Conservation (phyloP, 257 asterid species). For the Paulownia fortunei region DNA sequence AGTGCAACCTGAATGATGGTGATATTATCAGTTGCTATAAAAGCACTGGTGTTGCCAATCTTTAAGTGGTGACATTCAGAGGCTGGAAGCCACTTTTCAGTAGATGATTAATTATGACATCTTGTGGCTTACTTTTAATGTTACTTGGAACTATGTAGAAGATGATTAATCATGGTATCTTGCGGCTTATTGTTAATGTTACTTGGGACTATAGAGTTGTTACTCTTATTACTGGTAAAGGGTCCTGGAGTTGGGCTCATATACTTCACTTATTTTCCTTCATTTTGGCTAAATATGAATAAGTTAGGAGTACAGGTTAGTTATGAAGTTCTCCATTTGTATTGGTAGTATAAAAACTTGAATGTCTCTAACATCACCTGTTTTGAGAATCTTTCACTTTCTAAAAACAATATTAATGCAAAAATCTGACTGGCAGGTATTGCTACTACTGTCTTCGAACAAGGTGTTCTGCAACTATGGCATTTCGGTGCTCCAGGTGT, state of each 20-base stretch:
- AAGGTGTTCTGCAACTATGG: slow-evolving; percentile 74
- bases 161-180: background rate
- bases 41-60: background rate
- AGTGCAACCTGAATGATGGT: background rate
- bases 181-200: background rate
- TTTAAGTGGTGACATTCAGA: background rate
- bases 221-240: background rate
- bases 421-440: slow-evolving; percentile 60
- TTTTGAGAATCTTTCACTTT: background rate
- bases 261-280: background rate
- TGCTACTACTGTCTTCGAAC: slow-evolving; percentile 92
- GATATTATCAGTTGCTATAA: background rate
- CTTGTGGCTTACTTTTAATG: background rate
- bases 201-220: background rate
- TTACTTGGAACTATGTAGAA: background rate
- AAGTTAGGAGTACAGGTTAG: background rate
- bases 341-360: background rate
- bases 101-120: background rate
- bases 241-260: background rate
- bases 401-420: background rate
- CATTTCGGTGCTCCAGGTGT: slow-evolving; percentile 86
- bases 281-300: background rate
- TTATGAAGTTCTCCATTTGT: background rate
- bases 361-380: background rate
- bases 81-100: no score